Conservation (phyloP, 176 grass and related monocot species). For the Oryza glaberrima region DNA sequence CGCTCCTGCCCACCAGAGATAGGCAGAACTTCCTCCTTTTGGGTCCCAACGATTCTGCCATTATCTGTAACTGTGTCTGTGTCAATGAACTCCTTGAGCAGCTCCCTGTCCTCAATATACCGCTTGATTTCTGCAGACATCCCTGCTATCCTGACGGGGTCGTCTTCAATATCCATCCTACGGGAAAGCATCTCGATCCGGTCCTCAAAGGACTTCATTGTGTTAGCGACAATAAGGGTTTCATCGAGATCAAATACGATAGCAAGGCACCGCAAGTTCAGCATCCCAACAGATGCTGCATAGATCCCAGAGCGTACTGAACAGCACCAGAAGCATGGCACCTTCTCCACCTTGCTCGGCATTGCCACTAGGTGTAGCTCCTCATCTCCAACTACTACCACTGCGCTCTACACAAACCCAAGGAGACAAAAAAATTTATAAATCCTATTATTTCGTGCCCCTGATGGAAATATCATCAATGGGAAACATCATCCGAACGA, state of each 20-base stretch:
- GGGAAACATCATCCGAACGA: not conserved
- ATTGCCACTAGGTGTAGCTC: conserved; percentile 96
- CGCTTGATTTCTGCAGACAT: conserved; percentile 97
- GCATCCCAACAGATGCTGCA: conserved; percentile 71
- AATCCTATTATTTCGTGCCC: not conserved
- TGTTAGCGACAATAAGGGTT: conserved; percentile 97
- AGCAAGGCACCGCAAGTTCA: conserved; percentile 80
- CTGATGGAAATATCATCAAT: not conserved
- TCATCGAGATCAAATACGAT: conserved; percentile 99
- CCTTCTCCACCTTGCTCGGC: conserved; percentile 76
- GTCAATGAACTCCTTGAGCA: conserved; percentile 89
- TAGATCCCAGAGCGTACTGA: conserved; percentile 74
- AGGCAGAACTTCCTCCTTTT: conserved; percentile 70
- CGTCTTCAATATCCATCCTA: conserved; percentile 75
- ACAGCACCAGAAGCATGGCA: conserved; percentile 95
- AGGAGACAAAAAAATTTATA: not conserved
- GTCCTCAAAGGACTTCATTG: conserved; percentile 91
- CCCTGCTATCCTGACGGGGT: conserved; percentile 70
- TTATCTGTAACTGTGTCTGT: conserved; percentile 67
- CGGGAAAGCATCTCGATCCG: conserved; percentile 69
- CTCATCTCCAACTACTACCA: conserved; percentile 76
- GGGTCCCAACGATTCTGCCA: conserved; percentile 57
- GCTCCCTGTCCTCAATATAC: conserved; percentile 81
- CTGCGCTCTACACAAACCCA: conserved; percentile 71
- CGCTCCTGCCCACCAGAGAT: conserved; percentile 53